Base-by-base conservation (phyloP, 2,329 filamentous ascomycete genomes). In the Fusarium avenaceum region DNA sequence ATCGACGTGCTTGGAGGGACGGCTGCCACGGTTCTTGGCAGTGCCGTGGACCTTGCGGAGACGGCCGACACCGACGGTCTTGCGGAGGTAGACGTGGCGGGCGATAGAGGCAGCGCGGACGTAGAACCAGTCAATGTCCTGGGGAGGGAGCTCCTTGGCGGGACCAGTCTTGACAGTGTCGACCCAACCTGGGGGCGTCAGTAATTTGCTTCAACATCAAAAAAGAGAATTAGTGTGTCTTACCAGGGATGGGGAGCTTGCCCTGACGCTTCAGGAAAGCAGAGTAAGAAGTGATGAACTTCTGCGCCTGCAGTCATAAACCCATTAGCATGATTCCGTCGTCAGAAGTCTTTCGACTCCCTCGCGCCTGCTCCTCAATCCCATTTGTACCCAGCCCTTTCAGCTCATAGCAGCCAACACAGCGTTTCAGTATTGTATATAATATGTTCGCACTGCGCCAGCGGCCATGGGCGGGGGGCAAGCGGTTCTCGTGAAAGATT, bases 161-260 rank as follows among this genome's bases (percentile, higher is more conserved):
- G 91, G 89, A 79, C 93, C 95, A 77, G 95, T 97, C 92, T 99
- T 99, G 87, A 98, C 96, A 80, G 95, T 97, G 83, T 99, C 96
- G 83, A 97, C 95, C 95, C 95, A 98, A 87, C 93, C 94, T 96
- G 65, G 4, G 7, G 7, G 40, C 56, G 53, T 65, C 55, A 67
- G 65, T n/a, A 42, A 60, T 52, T 43, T 2, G 5, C 32, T 17
- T 20, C 1, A 30, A 6, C 17, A 2, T 14, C 0, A 1, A 3
- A 5, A 22, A 13, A 9, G 19, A 26, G 49, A 6, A 33, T 19
- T 17, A 15, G 7, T 6, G 6, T 19, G 32, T 86, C 90, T 80
- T 89, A 94, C 92, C 92, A 82, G 92, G 92, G 79, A 95, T 93
- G 80, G 92, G 91, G 76, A 96, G 91, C 87, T 95, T 95, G 85